Evolutionary conservation across 352 stramenopile genomes (phyloP), one percentile per base, ranked within the genome.

Genomic region (Phytophthora constricta): DNA sequence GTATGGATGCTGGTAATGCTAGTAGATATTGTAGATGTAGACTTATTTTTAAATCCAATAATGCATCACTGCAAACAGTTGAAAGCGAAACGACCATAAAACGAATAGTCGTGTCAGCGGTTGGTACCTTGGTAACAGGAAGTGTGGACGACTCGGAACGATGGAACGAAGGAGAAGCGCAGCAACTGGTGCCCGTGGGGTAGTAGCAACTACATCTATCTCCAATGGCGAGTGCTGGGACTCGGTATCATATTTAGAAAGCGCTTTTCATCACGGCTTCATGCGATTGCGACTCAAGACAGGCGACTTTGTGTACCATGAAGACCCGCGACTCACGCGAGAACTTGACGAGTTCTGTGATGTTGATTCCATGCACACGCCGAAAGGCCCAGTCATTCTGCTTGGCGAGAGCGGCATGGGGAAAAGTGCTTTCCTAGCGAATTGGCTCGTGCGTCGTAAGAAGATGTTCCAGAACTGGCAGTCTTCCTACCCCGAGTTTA

Each of bases 391-490:
- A 16, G 77, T 96, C 48, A 87, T 96, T 52, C 50, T 94, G 13
- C 69, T 93, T 47, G 87, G 87, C 20, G 82, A 92, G 41, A 89
- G 74, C 48, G 86, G 86, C 39, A 77, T 90, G 26, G 85, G 87
- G 37, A 96, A 94, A 50, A 90, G 68, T 19, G 76, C 87, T 10
- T 92, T 93, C 55, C 69, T 96, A 25, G 82, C 86, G 22, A 96
- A 94, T 56, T 94, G 86, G 87, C 74, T 96, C 43, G 79, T 90
- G 55, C 83, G 85, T 16, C 80, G 86, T 19, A 93, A 92, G 71
- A 93, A 93, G 58, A 91, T 92, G 79, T 92, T 89, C 58, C 84
- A 93, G 62, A 93, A 90, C 66, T 91, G 84, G 75, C 87, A 96
- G 70, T 87, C 82, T 17, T 83, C 72, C 16, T 92, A 91, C 58